Evolutionary conservation across 805 yeast species (phyloP).

Genomic region (Ogataea parapolymorpha): DNA sequence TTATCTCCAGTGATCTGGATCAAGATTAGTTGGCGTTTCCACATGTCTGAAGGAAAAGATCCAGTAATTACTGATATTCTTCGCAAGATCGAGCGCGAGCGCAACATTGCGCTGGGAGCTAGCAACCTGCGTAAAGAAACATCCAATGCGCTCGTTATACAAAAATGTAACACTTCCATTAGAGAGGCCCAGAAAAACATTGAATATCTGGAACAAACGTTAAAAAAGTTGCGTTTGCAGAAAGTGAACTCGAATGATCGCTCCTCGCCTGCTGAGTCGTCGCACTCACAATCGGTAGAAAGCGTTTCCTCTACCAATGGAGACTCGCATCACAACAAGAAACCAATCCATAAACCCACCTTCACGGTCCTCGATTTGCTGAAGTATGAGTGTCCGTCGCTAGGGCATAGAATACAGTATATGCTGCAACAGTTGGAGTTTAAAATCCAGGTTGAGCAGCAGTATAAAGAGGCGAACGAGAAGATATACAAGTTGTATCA

Average conservation of each 20-base stretch:
- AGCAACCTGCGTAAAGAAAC: constrained; percentile 76
- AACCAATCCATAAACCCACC: constrained; percentile 35
- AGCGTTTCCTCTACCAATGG: constrained; percentile 4
- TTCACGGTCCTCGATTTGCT: constrained; percentile 76
- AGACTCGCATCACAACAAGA: constrained; percentile 15
- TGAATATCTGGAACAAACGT: constrained; percentile 77
- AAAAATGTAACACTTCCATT: constrained; percentile 85
- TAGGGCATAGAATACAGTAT: constrained; percentile 91
- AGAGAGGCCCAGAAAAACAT: constrained; percentile 90
- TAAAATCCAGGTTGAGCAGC: constrained; percentile 90
- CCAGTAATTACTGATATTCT: constrained; percentile 62
- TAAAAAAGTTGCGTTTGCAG: constrained; percentile 54
- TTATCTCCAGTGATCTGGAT: constrained; percentile 5
- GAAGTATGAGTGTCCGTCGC: constrained; percentile 89
- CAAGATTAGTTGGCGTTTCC: constrained; percentile 10
- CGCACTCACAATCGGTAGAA: constrained; percentile 1
- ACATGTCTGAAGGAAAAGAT: constrained; percentile 26
- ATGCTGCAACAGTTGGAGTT: constrained; percentile 95
- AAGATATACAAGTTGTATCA: constrained; percentile 82
- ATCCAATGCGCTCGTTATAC: constrained; percentile 76
- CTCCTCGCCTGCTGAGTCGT: constrained; percentile 1
- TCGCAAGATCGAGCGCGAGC: constrained; percentile 84
- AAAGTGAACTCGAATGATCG: constrained; percentile 8
- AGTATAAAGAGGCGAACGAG: constrained; percentile 88
- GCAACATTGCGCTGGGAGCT: constrained; percentile 84